A percentile compares a stretch with the other conserved stretches of the same genome.
phyloP scores from a whole-genome alignment of 177 flowering plant genomes.

The Vitis hybrid region DNA sequence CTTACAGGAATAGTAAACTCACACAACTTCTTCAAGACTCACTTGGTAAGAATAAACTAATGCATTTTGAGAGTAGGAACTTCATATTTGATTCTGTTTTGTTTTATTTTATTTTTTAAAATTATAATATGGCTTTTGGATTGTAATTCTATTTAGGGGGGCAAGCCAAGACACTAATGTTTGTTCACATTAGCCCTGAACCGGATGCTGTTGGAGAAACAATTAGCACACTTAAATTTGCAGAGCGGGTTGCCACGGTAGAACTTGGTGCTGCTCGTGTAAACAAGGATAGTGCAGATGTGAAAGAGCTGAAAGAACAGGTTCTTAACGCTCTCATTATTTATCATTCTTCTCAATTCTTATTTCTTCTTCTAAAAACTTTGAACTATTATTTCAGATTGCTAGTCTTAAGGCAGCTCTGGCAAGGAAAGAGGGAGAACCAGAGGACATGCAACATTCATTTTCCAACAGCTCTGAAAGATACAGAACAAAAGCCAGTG shows the following conservation, averaged over 20 bases:
- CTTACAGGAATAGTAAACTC: constrained; percentile 90
- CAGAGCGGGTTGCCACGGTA: constrained; percentile 90
- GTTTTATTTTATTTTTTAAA: background rate
- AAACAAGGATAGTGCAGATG: constrained; percentile 76
- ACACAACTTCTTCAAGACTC: constrained; percentile 95
- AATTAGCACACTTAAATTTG: constrained; percentile 91
- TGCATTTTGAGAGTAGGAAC: background rate
- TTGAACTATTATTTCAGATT: constrained; percentile 45
- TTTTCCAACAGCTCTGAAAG: constrained; percentile 30
- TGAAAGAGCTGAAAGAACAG: constrained; percentile 92
- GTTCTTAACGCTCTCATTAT: constrained; percentile 27
- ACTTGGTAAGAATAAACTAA: constrained; percentile 54
- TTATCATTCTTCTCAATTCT: background rate
- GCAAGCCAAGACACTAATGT: constrained; percentile 94
- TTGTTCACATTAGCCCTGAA: constrained; percentile 97
- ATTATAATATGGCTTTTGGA: constrained; percentile 6
- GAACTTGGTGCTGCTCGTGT: constrained; percentile 93
- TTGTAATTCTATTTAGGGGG: constrained; percentile 54
- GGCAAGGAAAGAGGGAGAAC: constrained; percentile 48
- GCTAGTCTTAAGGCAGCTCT: constrained; percentile 75
- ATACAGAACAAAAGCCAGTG: constrained; percentile 27
- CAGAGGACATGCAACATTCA: constrained; percentile 20
- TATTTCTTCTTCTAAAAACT: background rate
- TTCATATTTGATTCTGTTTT: background rate
- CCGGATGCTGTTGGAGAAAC: constrained; percentile 87